These are phyloP conservation scores for Lecanoromycetidae sp. DNA, from an alignment of 2,329 filamentous ascomycete genomes.

Conservation along the genomic window DNA sequence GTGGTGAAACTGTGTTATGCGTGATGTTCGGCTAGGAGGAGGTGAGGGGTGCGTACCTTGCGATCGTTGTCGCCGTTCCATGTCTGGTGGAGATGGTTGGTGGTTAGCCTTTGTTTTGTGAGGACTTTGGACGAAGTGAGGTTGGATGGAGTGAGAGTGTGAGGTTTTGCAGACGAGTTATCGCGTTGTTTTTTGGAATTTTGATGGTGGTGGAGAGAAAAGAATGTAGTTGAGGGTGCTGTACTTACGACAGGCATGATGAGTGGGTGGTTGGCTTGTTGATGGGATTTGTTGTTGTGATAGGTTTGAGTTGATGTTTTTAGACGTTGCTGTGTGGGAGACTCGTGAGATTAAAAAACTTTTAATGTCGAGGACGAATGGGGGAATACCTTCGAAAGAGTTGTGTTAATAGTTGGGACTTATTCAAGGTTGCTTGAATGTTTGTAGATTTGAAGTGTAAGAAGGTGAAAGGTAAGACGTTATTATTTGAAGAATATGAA, in stretches of 20 bases:
- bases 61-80: slow-evolving; percentile 1
- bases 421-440: background rate
- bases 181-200: background rate
- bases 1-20: too few relatives aligned
- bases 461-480: background rate
- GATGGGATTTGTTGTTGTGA: background rate
- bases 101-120: background rate
- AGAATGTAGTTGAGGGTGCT: background rate
- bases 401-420: background rate
- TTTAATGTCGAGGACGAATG: background rate
- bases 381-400: background rate
- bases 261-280: background rate
- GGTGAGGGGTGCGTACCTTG: background rate
- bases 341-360: too few relatives aligned
- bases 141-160: background rate
- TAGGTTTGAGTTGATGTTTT: background rate
- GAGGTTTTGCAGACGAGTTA: too few relatives aligned
- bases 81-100: background rate
- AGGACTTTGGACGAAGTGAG: background rate
- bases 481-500: too few relatives aligned
- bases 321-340: background rate
- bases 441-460: background rate
- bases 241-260: slow-evolving; percentile 1
- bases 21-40: background rate
- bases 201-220: background rate